Percentiles rank a stretch among this genome's conserved stretches.
phyloP scores from a whole-genome alignment of 179 eudicot species.

The Patellifolia procumbens region DNA sequence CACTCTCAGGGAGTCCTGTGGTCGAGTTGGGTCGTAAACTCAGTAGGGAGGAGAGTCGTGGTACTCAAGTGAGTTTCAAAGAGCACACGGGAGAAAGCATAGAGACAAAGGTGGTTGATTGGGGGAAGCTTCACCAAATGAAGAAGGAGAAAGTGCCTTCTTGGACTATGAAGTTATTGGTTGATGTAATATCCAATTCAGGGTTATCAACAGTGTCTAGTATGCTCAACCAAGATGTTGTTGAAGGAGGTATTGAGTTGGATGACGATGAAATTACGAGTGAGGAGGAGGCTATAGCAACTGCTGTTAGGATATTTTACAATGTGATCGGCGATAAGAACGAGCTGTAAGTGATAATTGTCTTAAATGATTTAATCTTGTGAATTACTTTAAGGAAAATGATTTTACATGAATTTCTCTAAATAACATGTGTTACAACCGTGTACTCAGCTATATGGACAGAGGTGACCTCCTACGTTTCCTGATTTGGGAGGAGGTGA shows the following conservation, averaged over 20 bases:
- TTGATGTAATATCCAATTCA: constrained; percentile 37
- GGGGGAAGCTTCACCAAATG: constrained; percentile 40
- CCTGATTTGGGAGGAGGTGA: too few relatives aligned
- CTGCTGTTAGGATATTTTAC: constrained; percentile 37
- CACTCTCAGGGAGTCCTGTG: constrained; percentile 41
- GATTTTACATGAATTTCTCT: too few relatives aligned
- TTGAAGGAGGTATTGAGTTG: constrained; percentile 32
- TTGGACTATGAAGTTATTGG: constrained; percentile 48
- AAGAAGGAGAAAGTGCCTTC: constrained; percentile 40
- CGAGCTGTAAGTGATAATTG: constrained; percentile 41
- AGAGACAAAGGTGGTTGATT: constrained; percentile 40
- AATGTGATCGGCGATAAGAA: constrained; percentile 33
- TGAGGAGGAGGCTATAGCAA: constrained; percentile 45
- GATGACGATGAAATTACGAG: constrained; percentile 43
- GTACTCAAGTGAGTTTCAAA: constrained; percentile 27
- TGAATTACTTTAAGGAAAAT: too few relatives aligned
- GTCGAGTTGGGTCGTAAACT: constrained; percentile 27
- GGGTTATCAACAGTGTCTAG: constrained; percentile 42
- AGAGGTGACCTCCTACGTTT: too few relatives aligned
- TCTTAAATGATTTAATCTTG: too few relatives aligned
- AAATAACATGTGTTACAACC: too few relatives aligned
- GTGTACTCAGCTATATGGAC: too few relatives aligned
- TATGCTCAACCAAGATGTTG: constrained; percentile 28
- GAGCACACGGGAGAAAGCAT: constrained; percentile 7
- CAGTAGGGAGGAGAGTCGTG: constrained; percentile 17